Conservation (phyloP, 352 stramenopile genomes). For the Paralagenidium karlingii region DNA sequence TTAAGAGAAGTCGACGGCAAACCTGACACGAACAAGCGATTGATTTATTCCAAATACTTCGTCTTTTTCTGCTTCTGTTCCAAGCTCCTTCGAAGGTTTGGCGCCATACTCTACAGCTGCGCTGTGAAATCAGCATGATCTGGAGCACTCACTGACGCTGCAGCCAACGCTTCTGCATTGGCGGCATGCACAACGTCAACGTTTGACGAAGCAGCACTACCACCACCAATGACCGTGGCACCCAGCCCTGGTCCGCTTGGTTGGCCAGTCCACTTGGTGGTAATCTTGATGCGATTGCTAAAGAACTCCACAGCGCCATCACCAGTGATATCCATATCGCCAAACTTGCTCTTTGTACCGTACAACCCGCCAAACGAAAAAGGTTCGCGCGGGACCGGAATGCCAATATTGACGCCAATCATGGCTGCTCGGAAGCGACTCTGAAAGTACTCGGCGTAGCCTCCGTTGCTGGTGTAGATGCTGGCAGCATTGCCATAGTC, state of each 20-base stretch:
- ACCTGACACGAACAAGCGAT: too few species aligned
- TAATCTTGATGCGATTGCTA: slow-evolving; percentile 95
- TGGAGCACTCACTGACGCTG: too few species aligned
- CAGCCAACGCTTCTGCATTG: too few species aligned
- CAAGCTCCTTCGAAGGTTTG: too few species aligned
- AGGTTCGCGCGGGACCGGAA: slow-evolving; percentile 89
- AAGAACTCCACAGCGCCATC: slow-evolving; percentile 97
- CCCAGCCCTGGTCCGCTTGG: slow-evolving; percentile 2
- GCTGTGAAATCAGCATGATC: too few species aligned
- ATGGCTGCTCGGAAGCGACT: slow-evolving; percentile 86
- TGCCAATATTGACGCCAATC: slow-evolving; percentile 96
- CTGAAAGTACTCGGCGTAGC: slow-evolving; percentile 90
- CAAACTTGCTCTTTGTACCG: slow-evolving; percentile 95
- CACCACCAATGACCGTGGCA: too few species aligned
- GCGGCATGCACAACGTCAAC: too few species aligned
- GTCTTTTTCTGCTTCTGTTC: too few species aligned
- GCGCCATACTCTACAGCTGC: too few species aligned
- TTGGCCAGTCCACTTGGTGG: slow-evolving; percentile 79
- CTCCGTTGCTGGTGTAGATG: slow-evolving; percentile 93
- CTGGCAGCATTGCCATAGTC: slow-evolving; percentile 95
- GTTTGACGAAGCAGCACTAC: too few species aligned
- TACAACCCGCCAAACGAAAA: slow-evolving; percentile 97
- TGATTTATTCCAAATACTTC: too few species aligned
- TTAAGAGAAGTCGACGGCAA: too few species aligned
- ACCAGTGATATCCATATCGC: slow-evolving; percentile 97